phyloP scores from a whole-genome alignment of 2,329 filamentous ascomycete genomes.

The Emergomyces orientalis region DNA sequence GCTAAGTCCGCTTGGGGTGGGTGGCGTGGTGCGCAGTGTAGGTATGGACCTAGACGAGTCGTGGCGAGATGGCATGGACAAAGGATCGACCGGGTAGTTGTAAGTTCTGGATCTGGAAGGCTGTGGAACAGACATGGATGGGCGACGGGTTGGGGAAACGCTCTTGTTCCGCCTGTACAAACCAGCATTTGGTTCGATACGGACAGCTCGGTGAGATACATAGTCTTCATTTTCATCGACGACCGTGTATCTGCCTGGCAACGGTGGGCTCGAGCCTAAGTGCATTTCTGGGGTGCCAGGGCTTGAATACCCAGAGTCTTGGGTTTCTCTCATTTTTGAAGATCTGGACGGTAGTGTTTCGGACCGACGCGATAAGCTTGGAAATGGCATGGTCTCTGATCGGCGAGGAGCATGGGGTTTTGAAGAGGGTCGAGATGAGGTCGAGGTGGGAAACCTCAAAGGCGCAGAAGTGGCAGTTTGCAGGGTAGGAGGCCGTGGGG shows the following conservation, averaged over 20 bases:
- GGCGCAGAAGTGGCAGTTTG: conserved; percentile 29
- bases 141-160: conserved; percentile 23
- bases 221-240: conserved; percentile 22
- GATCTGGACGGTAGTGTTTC: conserved; percentile 24
- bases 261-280: conserved; percentile 26
- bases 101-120: conserved; percentile 25
- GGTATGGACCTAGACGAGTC: conserved; percentile 7
- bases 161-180: conserved; percentile 21
- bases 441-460: conserved; percentile 14
- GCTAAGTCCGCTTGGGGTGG: neutral
- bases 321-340: conserved; percentile 29
- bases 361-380: conserved; percentile 21
- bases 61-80: conserved; percentile 7
- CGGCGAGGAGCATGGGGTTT: conserved; percentile 25
- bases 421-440: conserved; percentile 26
- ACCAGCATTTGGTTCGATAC: conserved; percentile 23
- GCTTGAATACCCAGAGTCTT: conserved; percentile 40
- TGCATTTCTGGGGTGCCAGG: conserved; percentile 36
- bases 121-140: conserved; percentile 6
- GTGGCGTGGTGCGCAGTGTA: conserved; percentile 4
- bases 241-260: conserved; percentile 28
- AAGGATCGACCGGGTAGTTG: conserved; percentile 19
- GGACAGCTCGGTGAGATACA: conserved; percentile 13
- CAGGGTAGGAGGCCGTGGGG: conserved; percentile 27
- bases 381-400: conserved; percentile 24